phyloP scores from a whole-genome alignment of 2,329 filamentous ascomycete species.

The Zymoseptoria ardabiliae region DNA sequence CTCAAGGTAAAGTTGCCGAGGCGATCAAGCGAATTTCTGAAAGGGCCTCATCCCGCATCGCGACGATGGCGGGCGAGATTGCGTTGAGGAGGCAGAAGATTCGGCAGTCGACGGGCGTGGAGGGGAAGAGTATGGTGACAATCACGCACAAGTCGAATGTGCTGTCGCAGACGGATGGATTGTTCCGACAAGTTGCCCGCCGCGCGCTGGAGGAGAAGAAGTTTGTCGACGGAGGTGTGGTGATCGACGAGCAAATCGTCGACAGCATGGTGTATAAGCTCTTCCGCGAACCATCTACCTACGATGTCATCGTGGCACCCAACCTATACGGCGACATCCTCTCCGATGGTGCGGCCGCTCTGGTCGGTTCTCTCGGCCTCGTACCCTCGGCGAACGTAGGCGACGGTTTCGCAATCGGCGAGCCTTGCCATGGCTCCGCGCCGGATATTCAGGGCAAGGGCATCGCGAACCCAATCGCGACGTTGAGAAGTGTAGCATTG shows the following conservation, averaged over 20 bases:
- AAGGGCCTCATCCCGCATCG: conserved; percentile 76
- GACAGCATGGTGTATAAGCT: conserved; percentile 99
- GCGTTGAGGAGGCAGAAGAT: conserved; percentile 79
- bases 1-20: conserved; percentile 78
- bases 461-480: conserved; percentile 95
- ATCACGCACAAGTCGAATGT: conserved; percentile 99
- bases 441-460: conserved; percentile 90
- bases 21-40: conserved; percentile 96
- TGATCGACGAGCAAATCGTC: conserved; percentile 86
- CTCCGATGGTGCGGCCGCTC: conserved; percentile 87
- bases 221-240: conserved; percentile 58
- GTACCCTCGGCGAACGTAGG: conserved; percentile 95
- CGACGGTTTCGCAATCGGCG: conserved; percentile 88
- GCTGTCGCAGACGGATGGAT: conserved; percentile 87
- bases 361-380: conserved; percentile 84
- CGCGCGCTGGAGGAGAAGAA: conserved; percentile 59
- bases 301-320: conserved; percentile 96
- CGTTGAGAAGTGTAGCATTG: conserved; percentile 77
- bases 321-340: conserved; percentile 97
- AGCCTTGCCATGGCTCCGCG: conserved; percentile 94
- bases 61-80: conserved; percentile 90
- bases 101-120: conserved; percentile 51
- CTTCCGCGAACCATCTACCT: conserved; percentile 88
- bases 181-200: conserved; percentile 78
- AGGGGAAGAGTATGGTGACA: conserved; percentile 69